Base-by-base conservation (phyloP, 2,329 filamentous ascomycete genomes). In the Colletotrichum sp. region DNA sequence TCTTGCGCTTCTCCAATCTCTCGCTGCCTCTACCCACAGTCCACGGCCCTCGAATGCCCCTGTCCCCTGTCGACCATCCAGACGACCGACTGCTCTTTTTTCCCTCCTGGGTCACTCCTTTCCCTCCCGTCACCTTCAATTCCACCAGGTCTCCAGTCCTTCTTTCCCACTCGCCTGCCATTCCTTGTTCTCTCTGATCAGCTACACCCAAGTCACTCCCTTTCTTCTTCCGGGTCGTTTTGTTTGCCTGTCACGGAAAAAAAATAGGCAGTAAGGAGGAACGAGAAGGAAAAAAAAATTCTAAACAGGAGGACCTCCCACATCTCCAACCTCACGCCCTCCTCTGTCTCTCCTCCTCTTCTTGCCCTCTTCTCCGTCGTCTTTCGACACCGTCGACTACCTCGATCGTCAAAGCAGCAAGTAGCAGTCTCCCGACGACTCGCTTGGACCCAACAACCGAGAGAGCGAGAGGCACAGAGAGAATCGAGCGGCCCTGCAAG, bases 31-130 rank as follows among this genome's bases (percentile, higher is more conserved):
- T 67, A 15, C 44, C 44, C 44, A 52, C 44, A 52, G 44, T 52
- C 44, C 44, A 52, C 44, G 44, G 44, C 44, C 44, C 44, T 52
- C 44, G 16, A 52, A 13, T 52, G 44, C n/a, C 44, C 44, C 44
- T 52, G n/a, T 52, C 27, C 69, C 72, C 63, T 67, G 52, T 68
- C 27, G 11, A 64, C 61, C 52, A n/a, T 36, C 44, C 49, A 44
- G 39, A 69, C 71, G 70, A 30, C 55, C 11, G 71, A 72, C 52
- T 32, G 59, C 68, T 71, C 44, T 75, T 70, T 68, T 75, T 72
- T 64, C 73, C 39, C 39, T 75, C 62, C 72, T 55, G 61, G 72
- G 72, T 34, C 75, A 72, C 68, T 77, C 72, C 67, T 76, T 77
- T 76, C 75, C 69, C 72, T 63, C 64, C 34, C 52, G 55, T 72